phyloP scores from a whole-genome alignment of 2,329 filamentous ascomycete genomes.

The Ilyonectria robusta region DNA sequence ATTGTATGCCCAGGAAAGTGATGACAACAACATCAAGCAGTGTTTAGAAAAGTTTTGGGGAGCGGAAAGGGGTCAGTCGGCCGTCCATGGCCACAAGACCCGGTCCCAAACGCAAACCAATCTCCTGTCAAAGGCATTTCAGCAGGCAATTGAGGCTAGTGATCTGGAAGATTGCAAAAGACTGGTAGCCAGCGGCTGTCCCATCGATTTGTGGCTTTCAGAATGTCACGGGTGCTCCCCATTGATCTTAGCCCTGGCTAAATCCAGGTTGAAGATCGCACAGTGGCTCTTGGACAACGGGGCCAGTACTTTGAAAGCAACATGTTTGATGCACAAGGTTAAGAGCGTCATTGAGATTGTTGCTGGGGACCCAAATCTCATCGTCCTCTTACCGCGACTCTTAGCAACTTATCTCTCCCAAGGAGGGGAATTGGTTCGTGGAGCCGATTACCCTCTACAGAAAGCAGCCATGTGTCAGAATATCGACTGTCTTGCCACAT shows the following conservation, averaged over 20 bases:
- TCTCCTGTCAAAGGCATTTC: neutral
- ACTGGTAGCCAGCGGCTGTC: neutral
- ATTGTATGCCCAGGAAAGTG: neutral
- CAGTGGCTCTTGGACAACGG: conserved; percentile 33
- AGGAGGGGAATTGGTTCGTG: conserved; percentile 17
- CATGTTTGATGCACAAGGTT: accelerated
- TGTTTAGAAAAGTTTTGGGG: neutral
- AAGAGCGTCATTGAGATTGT: neutral
- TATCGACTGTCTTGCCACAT: neutral
- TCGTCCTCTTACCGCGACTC: neutral
- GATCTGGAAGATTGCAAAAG: conserved; percentile 45
- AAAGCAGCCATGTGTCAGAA: neutral
- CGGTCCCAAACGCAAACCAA: neutral
- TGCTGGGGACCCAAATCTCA: accelerated
- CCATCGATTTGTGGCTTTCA: neutral
- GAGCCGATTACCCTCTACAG: conserved; percentile 6
- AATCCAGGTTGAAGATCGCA: neutral
- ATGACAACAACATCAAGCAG: neutral
- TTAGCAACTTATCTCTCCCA: neutral
- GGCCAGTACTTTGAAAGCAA: conserved; percentile 47
- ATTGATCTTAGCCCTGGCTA: conserved; percentile 1
- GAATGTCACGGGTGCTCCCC: neutral
- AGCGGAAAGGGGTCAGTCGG: neutral
- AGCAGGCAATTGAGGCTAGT: neutral
- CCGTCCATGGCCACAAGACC: accelerated